phyloP scores from a whole-genome alignment of 495 filamentous ascomycete genomes.

The Pyrenula massariospora region DNA sequence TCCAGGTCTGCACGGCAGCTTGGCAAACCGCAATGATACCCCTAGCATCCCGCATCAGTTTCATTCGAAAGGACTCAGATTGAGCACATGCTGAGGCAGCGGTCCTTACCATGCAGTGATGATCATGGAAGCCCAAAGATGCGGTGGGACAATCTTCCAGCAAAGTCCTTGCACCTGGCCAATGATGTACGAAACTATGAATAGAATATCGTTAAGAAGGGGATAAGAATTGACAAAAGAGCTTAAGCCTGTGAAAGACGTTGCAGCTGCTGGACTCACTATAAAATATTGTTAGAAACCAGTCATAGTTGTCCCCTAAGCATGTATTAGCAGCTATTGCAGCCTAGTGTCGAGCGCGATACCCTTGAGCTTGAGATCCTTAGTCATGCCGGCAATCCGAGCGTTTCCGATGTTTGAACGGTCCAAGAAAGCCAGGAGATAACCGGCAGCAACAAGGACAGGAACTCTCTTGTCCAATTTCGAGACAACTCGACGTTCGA shows the following conservation, averaged over 20 bases:
- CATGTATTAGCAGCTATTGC: background rate
- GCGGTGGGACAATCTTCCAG: slow-evolving; percentile 57
- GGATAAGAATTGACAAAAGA: no score
- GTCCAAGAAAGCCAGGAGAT: slow-evolving; percentile 55
- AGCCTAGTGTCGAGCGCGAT: slow-evolving; percentile 9
- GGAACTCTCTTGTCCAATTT: slow-evolving; percentile 47
- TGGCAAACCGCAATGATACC: slow-evolving; percentile 49
- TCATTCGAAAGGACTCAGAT: no score
- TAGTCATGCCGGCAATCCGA: slow-evolving; percentile 45
- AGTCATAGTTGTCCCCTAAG: slow-evolving; percentile 33
- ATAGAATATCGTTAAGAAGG: no score
- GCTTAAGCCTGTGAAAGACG: no score
- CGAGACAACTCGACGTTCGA: slow-evolving; percentile 44
- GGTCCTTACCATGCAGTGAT: slow-evolving; percentile 34
- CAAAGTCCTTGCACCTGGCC: slow-evolving; percentile 62
- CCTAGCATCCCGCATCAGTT: slow-evolving; percentile 16
- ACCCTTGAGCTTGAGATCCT: slow-evolving; percentile 38
- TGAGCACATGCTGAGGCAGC: background rate
- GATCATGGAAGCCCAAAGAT: slow-evolving; percentile 35
- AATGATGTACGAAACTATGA: slow-evolving; percentile 32
- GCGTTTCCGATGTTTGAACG: slow-evolving; percentile 64
- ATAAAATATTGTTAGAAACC: slow-evolving; percentile 74
- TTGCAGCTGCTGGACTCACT: slow-evolving; percentile 12
- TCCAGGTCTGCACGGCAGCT: slow-evolving; percentile 48
- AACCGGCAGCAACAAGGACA: slow-evolving; percentile 39